Base-by-base conservation (phyloP, 768 basidiomycete species). In the Podaxis sp. region DNA sequence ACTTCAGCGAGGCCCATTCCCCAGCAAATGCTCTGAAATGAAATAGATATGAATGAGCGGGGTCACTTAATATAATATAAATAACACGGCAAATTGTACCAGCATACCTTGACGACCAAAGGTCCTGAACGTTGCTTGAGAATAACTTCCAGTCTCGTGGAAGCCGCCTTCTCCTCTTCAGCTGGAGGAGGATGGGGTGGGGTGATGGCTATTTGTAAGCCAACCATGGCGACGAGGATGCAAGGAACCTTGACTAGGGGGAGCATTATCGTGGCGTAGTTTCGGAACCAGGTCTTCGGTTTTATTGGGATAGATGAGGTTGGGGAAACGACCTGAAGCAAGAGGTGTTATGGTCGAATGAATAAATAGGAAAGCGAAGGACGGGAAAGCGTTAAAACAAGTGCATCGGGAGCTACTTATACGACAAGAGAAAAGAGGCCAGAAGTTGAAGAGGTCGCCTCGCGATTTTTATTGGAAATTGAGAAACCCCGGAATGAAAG, bases 121-220 rank as follows among this genome's bases (percentile, higher is more conserved):
- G 73, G 74, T 12, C 72, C 74, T 24, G 70, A 66, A 29, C 76
- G 70, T 57, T 75, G 75, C 55, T 72, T 74, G 24, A 83, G 37
- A 9, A 80, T 24, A 2, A 65, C 61, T 67, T 82, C 81, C 49
- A 79, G 65, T 19, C 66, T 69, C 2, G 76, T 78, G 6, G 75
- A 75, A 8, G 70, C 68, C 5, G 69, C 72, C 22, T 71, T 69
- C 56, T 80, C 77, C 24, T 73, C 71, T 47, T 65, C 64, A 3
- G 66, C 52, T 25, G 76, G 76, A 29, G 78, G 79, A 17, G 78
- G 76, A 38, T 79, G 73, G 24, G 78, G 84, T 43, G 84, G 80
- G 1, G 83, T 84, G 37, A 76, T 71, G 22, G 80, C 75, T 29
- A 75, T 69, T 33, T 82, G 81, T 15, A 83, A 68, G 27, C 78